Percentiles rank a stretch among this genome's conserved stretches.
Evolutionary conservation across 441 rosid genomes (phyloP).

Genomic region (Kokia cookei): DNA sequence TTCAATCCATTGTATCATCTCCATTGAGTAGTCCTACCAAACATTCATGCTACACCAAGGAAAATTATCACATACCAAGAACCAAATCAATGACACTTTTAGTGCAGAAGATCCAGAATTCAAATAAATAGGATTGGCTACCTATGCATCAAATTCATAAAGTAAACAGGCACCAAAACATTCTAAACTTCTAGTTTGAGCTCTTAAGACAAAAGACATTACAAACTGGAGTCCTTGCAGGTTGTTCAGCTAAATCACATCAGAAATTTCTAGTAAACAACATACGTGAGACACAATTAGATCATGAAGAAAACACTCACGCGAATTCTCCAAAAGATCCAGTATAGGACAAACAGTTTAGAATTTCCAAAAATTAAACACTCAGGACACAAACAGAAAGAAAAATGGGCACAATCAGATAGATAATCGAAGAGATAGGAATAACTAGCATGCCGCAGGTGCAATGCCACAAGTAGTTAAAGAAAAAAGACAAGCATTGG

Average conservation of each 20-base stretch:
- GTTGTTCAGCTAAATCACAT: neutral
- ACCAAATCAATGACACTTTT: neutral
- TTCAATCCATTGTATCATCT: neutral
- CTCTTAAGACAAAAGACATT: neutral
- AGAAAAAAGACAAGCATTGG: too few species aligned
- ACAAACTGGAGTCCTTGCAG: neutral
- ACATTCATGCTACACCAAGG: neutral
- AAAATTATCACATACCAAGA: neutral
- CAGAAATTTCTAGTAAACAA: neutral
- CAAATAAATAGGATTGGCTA: neutral
- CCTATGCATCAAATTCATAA: neutral
- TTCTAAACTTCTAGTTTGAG: neutral
- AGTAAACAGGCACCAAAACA: neutral
- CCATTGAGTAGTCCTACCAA: neutral
- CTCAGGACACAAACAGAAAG: neutral
- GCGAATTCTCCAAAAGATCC: neutral
- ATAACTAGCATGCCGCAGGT: neutral
- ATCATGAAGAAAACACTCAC: neutral
- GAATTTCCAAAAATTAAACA: neutral
- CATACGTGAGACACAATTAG: neutral
- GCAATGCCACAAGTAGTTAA: neutral
- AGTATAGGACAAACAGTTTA: neutral
- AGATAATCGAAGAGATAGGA: neutral
- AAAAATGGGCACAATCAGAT: neutral
- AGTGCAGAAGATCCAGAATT: neutral